Evolutionary conservation across 179 eudicot genomes (phyloP), one percentile per base, ranked within the genome.

Genomic region (Patellifolia procumbens): DNA sequence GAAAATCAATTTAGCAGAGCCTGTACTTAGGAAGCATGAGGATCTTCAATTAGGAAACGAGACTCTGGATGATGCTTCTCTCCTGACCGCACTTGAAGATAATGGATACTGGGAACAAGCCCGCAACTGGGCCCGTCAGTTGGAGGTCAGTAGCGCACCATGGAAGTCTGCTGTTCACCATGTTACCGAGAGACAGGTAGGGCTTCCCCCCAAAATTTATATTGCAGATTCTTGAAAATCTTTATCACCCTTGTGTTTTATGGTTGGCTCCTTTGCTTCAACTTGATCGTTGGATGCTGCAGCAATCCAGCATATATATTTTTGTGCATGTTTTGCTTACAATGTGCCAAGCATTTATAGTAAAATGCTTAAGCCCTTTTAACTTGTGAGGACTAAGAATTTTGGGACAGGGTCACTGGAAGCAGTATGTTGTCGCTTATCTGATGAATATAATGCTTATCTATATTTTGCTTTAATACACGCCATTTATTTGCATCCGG

Each of bases 91-190:
- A 3, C 85, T 95, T 73, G 89, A 89, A 85, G 84, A 86, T 81
- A 93, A 91, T 80, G 97, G 97, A 53, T 84, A 90, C 72, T 95
- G 99, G 97, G 99, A 93, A 62, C 95, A 93, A 62, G 97, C 99
- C 31, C 97, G 97, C 70, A 91, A 76, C 77, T 95, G 97, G 97
- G 94, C 99, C 62, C 85, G 83, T 76, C 93, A 93, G 78, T 82
- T 95, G 87, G 97, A 95, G 84, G 92, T 92, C 58, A 90, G 83
- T 85, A 97, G 89, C 67, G 92, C 89, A 68, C 81, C 89, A 63
- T 93, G 97, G 93, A 93, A 89, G 75, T 88, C 87, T 74, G 94
- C 89, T 59, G 85, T 80, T 74, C 90, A 95, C 83, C 97, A 89
- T 84, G 97, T 95, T 78, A 93, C 97, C 53, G 97, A 95, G 84